Base-by-base conservation (phyloP, 192 early-diverging fungal genomes). In the Lobosporangium transversale region DNA sequence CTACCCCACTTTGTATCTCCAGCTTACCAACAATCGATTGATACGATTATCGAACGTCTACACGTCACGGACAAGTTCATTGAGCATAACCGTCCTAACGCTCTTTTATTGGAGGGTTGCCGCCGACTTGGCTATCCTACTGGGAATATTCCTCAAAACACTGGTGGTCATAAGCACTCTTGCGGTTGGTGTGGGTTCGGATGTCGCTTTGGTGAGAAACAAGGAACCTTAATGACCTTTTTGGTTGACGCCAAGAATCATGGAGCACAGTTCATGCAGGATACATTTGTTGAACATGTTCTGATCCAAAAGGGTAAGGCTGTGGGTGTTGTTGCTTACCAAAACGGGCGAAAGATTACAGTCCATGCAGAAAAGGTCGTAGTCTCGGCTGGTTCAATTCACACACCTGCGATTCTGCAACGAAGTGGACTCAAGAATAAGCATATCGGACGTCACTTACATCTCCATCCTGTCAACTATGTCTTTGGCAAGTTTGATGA, bases 151-250 rank as follows among this genome's bases (percentile, higher is more conserved):
- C 89, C 90, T 20, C 92, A 94, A 83, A 93, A 93, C 76, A 85
- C 86, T 12, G 83, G 70, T 6, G 53, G 70, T 7, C 65, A 70
- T 3, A 31, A 74, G 3, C 90, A 93, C 60, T 55, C 67, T 21
- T 92, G 89, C 59, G 89, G 85, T 8, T 90, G 70, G 70, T 93
- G 92, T 43, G 78, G 64, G 23, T 85, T 90, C 26, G 93, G 93
- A 14, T 94, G 93, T 61, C 81, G 86, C 31, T 87, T 84, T 35
- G 89, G 86, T 7, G 82, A 88, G 59, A 94, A 94, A 68, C 90
- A 92, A 66, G 82, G 87, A 9, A 79, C 88, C 3, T 75, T 82
- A 49, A 76, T 83, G 53, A 91, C 91, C 15, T 94, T 83, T 81
- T 86, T 94, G 60, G 59, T 75, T 27, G 91, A 92, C 61, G 92